Conservation (phyloP, 2,329 filamentous ascomycete genomes). For the Penicillium sp. region DNA sequence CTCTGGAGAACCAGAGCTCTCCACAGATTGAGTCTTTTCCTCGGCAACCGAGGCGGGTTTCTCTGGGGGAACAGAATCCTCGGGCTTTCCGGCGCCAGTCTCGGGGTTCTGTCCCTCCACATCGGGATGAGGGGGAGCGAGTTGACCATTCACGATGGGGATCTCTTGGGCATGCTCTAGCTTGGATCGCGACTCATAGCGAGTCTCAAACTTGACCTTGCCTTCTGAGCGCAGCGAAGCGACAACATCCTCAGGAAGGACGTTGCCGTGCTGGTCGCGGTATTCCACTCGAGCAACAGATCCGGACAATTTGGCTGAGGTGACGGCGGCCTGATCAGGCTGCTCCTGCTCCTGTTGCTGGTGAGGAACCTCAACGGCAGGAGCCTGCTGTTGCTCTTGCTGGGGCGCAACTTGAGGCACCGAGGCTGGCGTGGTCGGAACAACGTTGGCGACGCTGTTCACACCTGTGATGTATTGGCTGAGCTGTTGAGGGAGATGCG, state of each 20-base stretch:
- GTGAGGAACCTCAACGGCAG: slow-evolving; percentile 10
- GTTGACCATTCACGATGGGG: slow-evolving; percentile 32
- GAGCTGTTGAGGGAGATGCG: slow-evolving; percentile 26
- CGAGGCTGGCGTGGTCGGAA: slow-evolving; percentile 20
- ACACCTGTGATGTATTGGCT: slow-evolving; percentile 33
- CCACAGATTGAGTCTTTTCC: slow-evolving; percentile 32
- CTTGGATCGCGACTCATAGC: slow-evolving; percentile 89
- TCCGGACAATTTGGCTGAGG: slow-evolving; percentile 33
- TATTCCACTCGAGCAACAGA: slow-evolving; percentile 86
- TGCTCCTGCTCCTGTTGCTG: slow-evolving; percentile 21
- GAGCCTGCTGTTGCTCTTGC: slow-evolving; percentile 17
- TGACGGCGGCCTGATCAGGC: slow-evolving; percentile 21
- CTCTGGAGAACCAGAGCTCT: slow-evolving; percentile 31
- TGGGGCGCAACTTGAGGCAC: slow-evolving; percentile 13
- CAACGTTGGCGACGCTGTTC: slow-evolving; percentile 6
- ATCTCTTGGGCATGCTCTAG: slow-evolving; percentile 73
- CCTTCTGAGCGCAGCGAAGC: slow-evolving; percentile 65
- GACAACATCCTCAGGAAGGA: slow-evolving; percentile 78
- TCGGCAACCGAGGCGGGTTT: slow-evolving; percentile 38
- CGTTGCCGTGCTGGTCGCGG: slow-evolving; percentile 86
- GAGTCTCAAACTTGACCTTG: slow-evolving; percentile 91
- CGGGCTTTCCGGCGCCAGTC: slow-evolving; percentile 41
- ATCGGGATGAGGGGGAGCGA: slow-evolving; percentile 51
- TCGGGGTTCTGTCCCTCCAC: slow-evolving; percentile 54
- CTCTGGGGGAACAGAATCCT: slow-evolving; percentile 30